Percentiles rank a stretch among this genome's conserved stretches.
Evolutionary conservation across 495 filamentous ascomycete genomes (phyloP).

Genomic region (Tuber aestivum): DNA sequence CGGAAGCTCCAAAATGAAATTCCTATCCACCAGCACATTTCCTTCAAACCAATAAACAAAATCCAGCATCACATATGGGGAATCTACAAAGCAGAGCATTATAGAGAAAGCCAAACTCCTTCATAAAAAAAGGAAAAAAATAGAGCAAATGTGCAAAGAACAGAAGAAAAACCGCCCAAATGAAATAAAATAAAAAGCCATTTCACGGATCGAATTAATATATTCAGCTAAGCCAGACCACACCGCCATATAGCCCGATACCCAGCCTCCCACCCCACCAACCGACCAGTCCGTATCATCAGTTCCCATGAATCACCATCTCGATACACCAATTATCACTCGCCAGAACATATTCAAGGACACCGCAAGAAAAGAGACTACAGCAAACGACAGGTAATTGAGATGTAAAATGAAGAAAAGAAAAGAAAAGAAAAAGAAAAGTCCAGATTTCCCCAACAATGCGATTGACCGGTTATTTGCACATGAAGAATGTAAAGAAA

Average conservation of each 20-base stretch:
- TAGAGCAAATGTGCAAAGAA: background rate
- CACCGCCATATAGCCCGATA: background rate
- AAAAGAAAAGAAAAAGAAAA: background rate
- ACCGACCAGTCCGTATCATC: background rate
- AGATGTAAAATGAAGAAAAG: background rate
- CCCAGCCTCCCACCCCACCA: background rate
- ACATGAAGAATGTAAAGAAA: background rate
- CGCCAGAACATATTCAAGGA: background rate
- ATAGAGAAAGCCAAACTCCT: background rate
- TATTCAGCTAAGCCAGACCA: background rate
- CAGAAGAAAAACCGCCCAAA: background rate
- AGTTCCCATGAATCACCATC: background rate
- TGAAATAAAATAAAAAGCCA: background rate
- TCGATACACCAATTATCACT: background rate
- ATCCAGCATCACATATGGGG: background rate
- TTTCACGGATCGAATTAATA: background rate
- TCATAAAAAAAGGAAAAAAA: background rate
- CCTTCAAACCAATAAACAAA: background rate
- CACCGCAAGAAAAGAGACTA: conserved; percentile 11
- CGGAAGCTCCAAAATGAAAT: background rate
- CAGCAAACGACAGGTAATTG: conserved; percentile 6
- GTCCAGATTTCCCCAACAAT: background rate
- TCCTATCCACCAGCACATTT: background rate
- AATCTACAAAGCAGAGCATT: background rate
- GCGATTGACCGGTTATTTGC: background rate